These are phyloP conservation scores for Plasmodium vivax DNA, from an alignment of 169 alveolate species.

Conservation along the genomic window DNA sequence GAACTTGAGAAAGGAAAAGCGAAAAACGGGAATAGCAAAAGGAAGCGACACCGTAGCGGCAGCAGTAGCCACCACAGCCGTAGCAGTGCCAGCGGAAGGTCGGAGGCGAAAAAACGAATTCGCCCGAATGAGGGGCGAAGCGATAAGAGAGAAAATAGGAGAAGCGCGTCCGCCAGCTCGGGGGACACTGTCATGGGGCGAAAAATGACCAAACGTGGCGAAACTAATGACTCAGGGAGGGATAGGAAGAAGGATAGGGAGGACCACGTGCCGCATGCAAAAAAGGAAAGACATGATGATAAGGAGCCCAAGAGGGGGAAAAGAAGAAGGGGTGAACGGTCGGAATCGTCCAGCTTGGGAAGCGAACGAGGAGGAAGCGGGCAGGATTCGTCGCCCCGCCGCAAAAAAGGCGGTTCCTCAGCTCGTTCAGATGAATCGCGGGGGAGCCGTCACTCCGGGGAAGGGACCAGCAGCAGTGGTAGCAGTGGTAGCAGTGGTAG, in stretches of 20 bases:
- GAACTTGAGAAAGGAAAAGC: not conserved
- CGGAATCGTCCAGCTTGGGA: not conserved
- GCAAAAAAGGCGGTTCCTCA: not conserved
- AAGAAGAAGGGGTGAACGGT: not conserved
- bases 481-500: not conserved
- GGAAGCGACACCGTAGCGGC: not conserved
- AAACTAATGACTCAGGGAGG: not conserved
- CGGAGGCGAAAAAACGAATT: not conserved
- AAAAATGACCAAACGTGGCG: not conserved
- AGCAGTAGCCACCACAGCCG: not conserved
- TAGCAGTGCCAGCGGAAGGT: not conserved
- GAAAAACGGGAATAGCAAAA: not conserved
- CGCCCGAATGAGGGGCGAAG: conserved; percentile 12
- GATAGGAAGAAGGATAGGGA: not conserved
- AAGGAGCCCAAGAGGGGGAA: not conserved
- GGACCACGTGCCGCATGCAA: not conserved
- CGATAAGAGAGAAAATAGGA: not conserved
- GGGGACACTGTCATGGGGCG: not conserved
- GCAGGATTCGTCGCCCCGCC: not conserved
- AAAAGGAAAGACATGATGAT: not conserved
- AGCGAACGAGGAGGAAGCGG: not conserved
- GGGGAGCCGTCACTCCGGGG: not conserved
- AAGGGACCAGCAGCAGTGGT: not conserved
- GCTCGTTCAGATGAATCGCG: not conserved
- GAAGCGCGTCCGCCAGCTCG: not conserved